A percentile compares a stretch with the other conserved stretches of the same genome.
These are phyloP conservation scores for Umbelopsis sp. DNA, from an alignment of 192 early-diverging fungal genomes.

Conservation along the genomic window DNA sequence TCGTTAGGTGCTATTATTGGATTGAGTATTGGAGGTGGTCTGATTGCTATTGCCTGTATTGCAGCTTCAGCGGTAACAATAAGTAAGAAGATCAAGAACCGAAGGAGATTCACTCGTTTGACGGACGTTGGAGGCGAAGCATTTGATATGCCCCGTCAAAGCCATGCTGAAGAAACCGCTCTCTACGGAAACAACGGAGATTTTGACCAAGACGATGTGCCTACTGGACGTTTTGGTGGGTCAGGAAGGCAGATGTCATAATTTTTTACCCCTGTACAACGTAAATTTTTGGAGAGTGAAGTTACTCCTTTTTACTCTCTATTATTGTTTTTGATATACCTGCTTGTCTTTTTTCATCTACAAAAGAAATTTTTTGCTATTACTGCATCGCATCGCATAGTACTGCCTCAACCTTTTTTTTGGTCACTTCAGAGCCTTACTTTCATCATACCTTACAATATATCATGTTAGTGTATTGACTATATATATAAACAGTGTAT, in stretches of 20 bases:
- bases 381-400: no score
- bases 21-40: conserved; percentile 43
- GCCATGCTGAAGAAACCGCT: neutral
- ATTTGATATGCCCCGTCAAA: conserved; percentile 24
- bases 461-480: no score
- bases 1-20: conserved; percentile 33
- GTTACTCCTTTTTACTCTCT: neutral
- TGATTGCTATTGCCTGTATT: conserved; percentile 37
- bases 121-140: conserved; percentile 10
- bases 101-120: conserved; percentile 6
- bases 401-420: no score
- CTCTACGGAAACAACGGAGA: neutral
- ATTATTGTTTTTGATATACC: neutral
- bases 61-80: conserved; percentile 35
- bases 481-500: no score
- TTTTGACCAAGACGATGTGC: neutral
- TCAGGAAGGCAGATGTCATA: conserved; percentile 15
- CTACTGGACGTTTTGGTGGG: conserved; percentile 10
- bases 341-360: no score
- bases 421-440: no score
- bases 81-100: conserved; percentile 25
- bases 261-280: neutral
- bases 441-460: no score
- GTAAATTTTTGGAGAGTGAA: neutral
- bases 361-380: no score